A percentile compares a stretch with the other conserved stretches of the same genome.
These are phyloP conservation scores for Ascochyta koolunga DNA, from an alignment of 2,329 filamentous ascomycete genomes.

Conservation along the genomic window DNA sequence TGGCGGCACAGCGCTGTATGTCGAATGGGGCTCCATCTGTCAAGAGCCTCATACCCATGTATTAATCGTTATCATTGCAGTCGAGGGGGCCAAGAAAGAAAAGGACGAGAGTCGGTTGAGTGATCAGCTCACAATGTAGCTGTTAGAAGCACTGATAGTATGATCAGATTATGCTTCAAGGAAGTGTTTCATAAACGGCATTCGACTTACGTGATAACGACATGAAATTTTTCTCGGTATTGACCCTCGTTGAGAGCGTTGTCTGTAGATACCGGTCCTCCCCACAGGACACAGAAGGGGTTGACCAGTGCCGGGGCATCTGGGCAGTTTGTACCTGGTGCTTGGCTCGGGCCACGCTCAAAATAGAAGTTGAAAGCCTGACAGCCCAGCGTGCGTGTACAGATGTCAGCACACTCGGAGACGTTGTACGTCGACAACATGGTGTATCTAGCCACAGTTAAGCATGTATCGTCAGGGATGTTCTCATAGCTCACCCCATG, in stretches of 20 bases:
- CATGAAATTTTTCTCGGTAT: neutral
- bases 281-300: neutral
- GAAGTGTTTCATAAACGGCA: neutral
- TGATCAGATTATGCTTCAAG: neutral
- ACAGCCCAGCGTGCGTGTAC: neutral
- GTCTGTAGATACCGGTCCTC: neutral
- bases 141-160: neutral
- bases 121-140: neutral
- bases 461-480: neutral
- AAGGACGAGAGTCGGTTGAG: neutral
- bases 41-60: constrained; percentile 2
- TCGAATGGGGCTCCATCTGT: neutral
- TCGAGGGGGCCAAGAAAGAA: constrained; percentile 1
- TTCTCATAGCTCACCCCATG: neutral
- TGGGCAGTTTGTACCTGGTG: neutral
- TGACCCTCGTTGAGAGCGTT: constrained; percentile 1
- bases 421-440: neutral
- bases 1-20: neutral
- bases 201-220: constrained; percentile 1
- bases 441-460: neutral
- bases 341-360: constrained; percentile 1
- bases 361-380: constrained; percentile 4
- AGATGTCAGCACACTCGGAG: neutral
- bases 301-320: neutral
- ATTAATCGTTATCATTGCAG: neutral